Percentiles rank a stretch among this genome's conserved stretches.
Conservation (phyloP, 805 yeast species). For the Pichia sporocuriosa region DNA sequence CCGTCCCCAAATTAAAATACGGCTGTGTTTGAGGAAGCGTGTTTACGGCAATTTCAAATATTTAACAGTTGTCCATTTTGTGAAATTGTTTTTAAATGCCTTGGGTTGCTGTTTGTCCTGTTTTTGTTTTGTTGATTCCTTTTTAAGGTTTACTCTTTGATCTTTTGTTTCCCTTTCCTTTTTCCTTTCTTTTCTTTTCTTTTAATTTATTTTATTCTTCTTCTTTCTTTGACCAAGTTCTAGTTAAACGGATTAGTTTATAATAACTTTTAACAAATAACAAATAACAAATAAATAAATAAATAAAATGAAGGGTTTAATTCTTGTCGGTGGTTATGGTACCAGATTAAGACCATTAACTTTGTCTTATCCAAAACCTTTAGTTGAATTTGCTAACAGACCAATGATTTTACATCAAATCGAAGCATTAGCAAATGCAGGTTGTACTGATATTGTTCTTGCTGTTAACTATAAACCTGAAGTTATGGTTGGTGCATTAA, state of each 20-base stretch:
- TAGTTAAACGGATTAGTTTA: too few relatives aligned
- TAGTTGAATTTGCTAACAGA: slow-evolving; percentile 97
- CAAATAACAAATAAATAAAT: slow-evolving; percentile 2
- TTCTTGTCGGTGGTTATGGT: slow-evolving; percentile 99
- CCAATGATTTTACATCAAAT: slow-evolving; percentile 99
- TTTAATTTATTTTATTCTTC: neutral
- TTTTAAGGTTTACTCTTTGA: neutral
- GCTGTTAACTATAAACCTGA: slow-evolving; percentile 99
- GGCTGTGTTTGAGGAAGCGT: too few relatives aligned
- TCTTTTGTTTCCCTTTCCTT: neutral
- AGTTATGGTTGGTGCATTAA: slow-evolving; percentile 92
- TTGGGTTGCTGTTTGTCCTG: neutral
- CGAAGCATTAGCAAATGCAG: slow-evolving; percentile 96
- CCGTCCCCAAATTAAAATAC: too few relatives aligned
- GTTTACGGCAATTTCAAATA: too few relatives aligned
- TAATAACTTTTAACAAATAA: too few relatives aligned
- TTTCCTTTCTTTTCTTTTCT: neutral
- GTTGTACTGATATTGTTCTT: slow-evolving; percentile 95
- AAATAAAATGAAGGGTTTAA: slow-evolving; percentile 78
- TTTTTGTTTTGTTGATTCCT: neutral
- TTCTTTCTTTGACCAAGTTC: slow-evolving; percentile 11
- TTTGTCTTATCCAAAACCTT: slow-evolving; percentile 89
- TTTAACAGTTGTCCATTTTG: too few relatives aligned
- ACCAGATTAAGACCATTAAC: slow-evolving; percentile 99
- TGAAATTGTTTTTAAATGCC: neutral